Base-by-base conservation (phyloP, 352 stramenopile species). In the Phytophthora sp. region DNA sequence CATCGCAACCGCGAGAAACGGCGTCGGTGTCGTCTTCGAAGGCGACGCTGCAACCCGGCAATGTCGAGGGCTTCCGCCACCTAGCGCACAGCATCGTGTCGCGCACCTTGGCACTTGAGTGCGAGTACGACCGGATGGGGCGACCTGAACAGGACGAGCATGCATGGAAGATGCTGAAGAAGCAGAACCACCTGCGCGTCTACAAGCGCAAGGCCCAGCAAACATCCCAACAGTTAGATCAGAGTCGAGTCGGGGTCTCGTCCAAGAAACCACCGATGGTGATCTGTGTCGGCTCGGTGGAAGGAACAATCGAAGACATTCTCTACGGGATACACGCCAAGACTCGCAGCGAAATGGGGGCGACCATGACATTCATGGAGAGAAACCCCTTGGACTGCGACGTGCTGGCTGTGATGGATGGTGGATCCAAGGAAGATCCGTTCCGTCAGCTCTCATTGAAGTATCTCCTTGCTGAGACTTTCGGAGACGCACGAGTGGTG, bases 371-470 rank as follows among this genome's bases (percentile, higher is more conserved):
- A 7, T 86, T 76, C 50, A 59, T 86, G 30, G 67, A 80, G 42
- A 70, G 70, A 20, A 67, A 60, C 43, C 61, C 68, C 1, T 44
- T 84, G 3, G 79, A 91, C 61, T 68, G 67, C 15, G 74, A 79
- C 23, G 75, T 91, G 20, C 50, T 89, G 1, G 58, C 77, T 1
- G 63, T 74, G 5, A 54, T 89, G 4, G 73, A 91, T 10, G 44
- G 53, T 2, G 75, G 70, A 9, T 82, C 75, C 0, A 57, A 69
- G n/a, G 32, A 60, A 4, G 77, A 91, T 32, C 82, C 82, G 48
- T 86, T 84, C 51, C 75, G 69, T 10, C 86, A 82, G 31, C 32
- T 88, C 0, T 72, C 76, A 5, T 54, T 91, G 62, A 91, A 91
- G 48, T 91, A 82, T 51, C 68, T 79, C 0, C 59, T 84, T 0